These are phyloP conservation scores for Thermothielavioides terrestris DNA, from an alignment of 495 filamentous ascomycete species.

Conservation along the genomic window DNA sequence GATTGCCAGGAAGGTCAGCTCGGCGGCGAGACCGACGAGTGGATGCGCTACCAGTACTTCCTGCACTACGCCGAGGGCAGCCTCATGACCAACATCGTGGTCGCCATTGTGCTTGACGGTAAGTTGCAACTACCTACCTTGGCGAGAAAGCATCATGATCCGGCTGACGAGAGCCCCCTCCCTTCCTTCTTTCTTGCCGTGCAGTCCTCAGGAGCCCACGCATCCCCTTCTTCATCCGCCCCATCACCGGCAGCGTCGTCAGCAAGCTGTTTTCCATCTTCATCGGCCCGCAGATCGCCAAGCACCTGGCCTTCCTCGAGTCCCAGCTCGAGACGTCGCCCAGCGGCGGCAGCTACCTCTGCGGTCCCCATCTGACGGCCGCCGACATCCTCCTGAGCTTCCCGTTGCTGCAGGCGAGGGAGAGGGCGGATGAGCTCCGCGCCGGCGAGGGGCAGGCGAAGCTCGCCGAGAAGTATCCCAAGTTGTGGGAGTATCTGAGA, in stretches of 20 bases:
- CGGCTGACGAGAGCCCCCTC: too few relatives aligned
- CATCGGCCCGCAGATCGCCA: constrained; percentile 53
- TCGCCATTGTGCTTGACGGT: constrained; percentile 14
- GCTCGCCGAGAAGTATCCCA: constrained; percentile 24
- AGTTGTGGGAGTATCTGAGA: constrained; percentile 53
- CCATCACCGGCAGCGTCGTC: constrained; percentile 58
- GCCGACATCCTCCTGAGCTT: constrained; percentile 79
- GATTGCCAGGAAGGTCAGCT: constrained; percentile 46
- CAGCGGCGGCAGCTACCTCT: constrained; percentile 54
- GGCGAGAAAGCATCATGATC: too few relatives aligned
- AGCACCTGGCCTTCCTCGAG: constrained; percentile 66
- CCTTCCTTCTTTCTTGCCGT: too few relatives aligned
- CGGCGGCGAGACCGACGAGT: constrained; percentile 65
- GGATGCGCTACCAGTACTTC: constrained; percentile 66
- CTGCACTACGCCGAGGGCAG: constrained; percentile 72
- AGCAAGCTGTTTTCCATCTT: constrained; percentile 51
- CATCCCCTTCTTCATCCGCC: constrained; percentile 78
- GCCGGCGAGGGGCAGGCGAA: constrained; percentile 16
- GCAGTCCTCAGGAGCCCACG: constrained; percentile 48
- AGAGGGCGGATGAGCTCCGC: constrained; percentile 45
- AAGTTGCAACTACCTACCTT: neutral
- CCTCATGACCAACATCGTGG: constrained; percentile 18
- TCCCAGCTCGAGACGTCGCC: constrained; percentile 53
- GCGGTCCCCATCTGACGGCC: constrained; percentile 60
- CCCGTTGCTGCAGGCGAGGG: constrained; percentile 52